These are phyloP conservation scores for Lepidium aucheri DNA, from an alignment of 345 rosid genomes.

Conservation along the genomic window DNA sequence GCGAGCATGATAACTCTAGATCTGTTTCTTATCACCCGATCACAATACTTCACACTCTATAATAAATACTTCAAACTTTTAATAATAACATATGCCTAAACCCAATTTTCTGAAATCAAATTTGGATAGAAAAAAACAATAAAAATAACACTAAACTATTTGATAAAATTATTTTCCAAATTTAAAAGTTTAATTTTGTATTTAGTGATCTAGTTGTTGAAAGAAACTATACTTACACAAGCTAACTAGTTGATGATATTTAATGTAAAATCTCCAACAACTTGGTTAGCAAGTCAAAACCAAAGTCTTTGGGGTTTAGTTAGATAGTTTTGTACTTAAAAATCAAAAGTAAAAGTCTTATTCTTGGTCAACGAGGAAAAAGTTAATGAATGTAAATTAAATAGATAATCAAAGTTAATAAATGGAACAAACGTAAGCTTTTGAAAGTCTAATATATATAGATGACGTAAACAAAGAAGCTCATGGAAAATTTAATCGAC, in stretches of 20 bases:
- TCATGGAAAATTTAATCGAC: constrained; percentile 1
- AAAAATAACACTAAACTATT: no score
- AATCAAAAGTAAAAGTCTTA: neutral
- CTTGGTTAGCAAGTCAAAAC: constrained; percentile 7
- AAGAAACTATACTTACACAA: no score
- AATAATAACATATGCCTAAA: no score
- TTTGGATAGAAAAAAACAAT: no score
- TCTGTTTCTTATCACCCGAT: no score
- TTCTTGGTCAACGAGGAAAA: constrained; percentile 13
- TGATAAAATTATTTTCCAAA: no score
- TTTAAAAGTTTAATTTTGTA: no score
- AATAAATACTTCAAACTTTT: no score
- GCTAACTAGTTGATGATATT: neutral
- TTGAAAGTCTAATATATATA: constrained; percentile 19
- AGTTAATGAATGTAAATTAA: constrained; percentile 1
- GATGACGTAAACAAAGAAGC: constrained; percentile 24
- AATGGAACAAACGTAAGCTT: constrained; percentile 22
- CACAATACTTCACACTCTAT: no score
- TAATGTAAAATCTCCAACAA: neutral
- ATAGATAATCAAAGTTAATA: neutral
- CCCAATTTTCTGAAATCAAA: no score
- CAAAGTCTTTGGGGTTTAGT: neutral
- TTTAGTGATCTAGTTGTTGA: no score
- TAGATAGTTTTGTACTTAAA: neutral
- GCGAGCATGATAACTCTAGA: no score